Conservation (phyloP, 495 filamentous ascomycete species). For the Pyrenula aspistea region DNA sequence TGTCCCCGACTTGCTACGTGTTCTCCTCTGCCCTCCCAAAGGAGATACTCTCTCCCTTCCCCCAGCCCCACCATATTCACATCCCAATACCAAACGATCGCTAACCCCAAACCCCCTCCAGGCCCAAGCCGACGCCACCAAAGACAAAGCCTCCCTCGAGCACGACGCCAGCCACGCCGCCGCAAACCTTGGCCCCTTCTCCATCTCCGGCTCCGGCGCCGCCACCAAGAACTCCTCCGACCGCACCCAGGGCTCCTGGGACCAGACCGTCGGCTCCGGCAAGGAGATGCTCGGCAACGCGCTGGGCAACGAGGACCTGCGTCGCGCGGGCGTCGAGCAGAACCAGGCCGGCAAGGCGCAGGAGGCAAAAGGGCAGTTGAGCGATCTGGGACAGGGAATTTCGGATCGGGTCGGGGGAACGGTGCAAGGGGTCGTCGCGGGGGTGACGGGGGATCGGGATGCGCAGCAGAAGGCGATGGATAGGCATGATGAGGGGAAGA, state of each 20-base stretch:
- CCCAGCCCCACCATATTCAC: not conserved
- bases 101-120: conserved; percentile 6
- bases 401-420: conserved; percentile 61
- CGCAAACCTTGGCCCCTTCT: conserved; percentile 53
- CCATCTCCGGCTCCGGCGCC: conserved; percentile 54
- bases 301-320: conserved; percentile 62
- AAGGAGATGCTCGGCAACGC: conserved; percentile 75
- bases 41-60: not conserved
- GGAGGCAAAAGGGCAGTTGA: conserved; percentile 76
- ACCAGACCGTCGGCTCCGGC: conserved; percentile 74
- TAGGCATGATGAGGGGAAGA: conserved; percentile 79
- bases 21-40: too few species aligned
- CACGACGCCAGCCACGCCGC: conserved; percentile 60
- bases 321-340: conserved; percentile 61
- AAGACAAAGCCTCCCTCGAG: conserved; percentile 48
- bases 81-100: conserved; percentile 6
- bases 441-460: conserved; percentile 56
- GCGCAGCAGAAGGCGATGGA: conserved; percentile 48
- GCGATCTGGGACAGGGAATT: conserved; percentile 59
- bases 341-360: conserved; percentile 69
- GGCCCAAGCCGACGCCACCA: conserved; percentile 40
- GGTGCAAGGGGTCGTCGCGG: conserved; percentile 55
- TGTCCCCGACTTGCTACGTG: too few species aligned
- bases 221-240: conserved; percentile 61
- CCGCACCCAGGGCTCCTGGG: conserved; percentile 61